Base-by-base conservation (phyloP, 139 green algal species). In the Micractinium sp. region DNA sequence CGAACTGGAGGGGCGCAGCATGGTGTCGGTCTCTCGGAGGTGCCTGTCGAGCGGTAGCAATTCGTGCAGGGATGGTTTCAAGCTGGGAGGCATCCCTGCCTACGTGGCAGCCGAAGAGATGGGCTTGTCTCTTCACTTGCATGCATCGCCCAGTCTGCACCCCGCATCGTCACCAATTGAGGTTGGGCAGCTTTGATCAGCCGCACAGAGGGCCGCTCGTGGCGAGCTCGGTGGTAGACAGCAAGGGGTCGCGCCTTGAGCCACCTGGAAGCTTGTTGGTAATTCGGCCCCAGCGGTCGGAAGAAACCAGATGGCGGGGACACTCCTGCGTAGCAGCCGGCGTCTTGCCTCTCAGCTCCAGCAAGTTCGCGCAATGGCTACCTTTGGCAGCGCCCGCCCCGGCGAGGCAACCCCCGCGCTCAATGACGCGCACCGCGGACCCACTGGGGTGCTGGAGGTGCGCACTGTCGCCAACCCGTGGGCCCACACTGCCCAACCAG, bases 381-480 rank as follows among this genome's bases (percentile, higher is more conserved):
- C 41, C n/a, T 88, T 81, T 38, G 27, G 31, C 47, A 73, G 73
- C n/a, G 66, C 69, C 12, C 73, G 86, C 20, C 86, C 86, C 3
- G 86, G 86, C 25, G 86, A 89, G 60, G 22, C 61, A 27, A 89
- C 89, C 25, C 53, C 82, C 18, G 12, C 87, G 19, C 41, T 93
- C 35, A 85, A 63, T 75, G 87, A 93, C 69, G 80, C 66, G 2
- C 74, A 89, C 60, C 41, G 71, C 31, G 90, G 90, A 25, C 90
- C 90, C 36, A 82, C 66, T 61, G 90, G 90, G 60, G 88, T 90
- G 27, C 86, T 93, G 25, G 88, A 93, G 39, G 90, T 90, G 56
- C 23, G 67, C 47, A 56, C 47, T 56, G 47, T 56, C n/a, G n/a
- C n/a, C n/a, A 9, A 56, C 47, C 47, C 63, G 63, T 12, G 7